Evolutionary conservation across 768 basidiomycete genomes (phyloP).

Genomic region (Naganishia vaughanmartiniae): DNA sequence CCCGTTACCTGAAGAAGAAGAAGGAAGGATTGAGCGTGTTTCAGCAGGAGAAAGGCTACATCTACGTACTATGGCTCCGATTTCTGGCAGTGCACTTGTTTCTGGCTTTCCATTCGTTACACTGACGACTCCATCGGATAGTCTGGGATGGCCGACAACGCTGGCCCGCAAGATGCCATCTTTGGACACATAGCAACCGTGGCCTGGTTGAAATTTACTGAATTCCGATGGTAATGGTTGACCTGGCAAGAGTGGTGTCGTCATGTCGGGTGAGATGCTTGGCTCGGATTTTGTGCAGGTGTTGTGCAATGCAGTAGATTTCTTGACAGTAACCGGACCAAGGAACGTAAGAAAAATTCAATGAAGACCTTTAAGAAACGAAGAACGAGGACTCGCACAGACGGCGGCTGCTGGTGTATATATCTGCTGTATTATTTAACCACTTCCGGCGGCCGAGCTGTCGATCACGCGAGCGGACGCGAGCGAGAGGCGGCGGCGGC

Average conservation of each 20-base stretch:
- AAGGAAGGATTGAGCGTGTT: slow-evolving; percentile 6
- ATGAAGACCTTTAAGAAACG: too few relatives aligned
- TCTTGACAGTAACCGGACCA: too few relatives aligned
- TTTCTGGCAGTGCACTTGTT: slow-evolving; percentile 43
- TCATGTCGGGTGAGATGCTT: neutral
- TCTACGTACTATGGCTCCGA: slow-evolving; percentile 43
- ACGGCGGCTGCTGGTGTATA: too few relatives aligned
- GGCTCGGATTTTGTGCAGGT: too few relatives aligned
- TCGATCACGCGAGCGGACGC: too few relatives aligned
- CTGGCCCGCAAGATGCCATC: slow-evolving; percentile 45
- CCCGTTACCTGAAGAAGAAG: slow-evolving; percentile 25
- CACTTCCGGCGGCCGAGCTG: too few relatives aligned
- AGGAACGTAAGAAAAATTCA: too few relatives aligned
- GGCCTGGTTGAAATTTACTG: slow-evolving; percentile 40
- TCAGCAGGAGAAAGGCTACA: neutral
- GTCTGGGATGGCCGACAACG: slow-evolving; percentile 41
- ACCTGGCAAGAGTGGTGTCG: slow-evolving; percentile 40
- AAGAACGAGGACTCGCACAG: too few relatives aligned
- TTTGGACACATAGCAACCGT: slow-evolving; percentile 41
- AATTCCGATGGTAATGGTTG: slow-evolving; percentile 45
- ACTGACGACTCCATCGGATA: slow-evolving; percentile 44
- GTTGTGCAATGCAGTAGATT: too few relatives aligned
- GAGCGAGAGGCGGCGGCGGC: too few relatives aligned
- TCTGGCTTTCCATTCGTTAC: slow-evolving; percentile 44
- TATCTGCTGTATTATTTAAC: too few relatives aligned